Evolutionary conservation across 768 basidiomycete species (phyloP), one percentile per base, ranked within the genome.

Genomic region (Podaxis sp.): DNA sequence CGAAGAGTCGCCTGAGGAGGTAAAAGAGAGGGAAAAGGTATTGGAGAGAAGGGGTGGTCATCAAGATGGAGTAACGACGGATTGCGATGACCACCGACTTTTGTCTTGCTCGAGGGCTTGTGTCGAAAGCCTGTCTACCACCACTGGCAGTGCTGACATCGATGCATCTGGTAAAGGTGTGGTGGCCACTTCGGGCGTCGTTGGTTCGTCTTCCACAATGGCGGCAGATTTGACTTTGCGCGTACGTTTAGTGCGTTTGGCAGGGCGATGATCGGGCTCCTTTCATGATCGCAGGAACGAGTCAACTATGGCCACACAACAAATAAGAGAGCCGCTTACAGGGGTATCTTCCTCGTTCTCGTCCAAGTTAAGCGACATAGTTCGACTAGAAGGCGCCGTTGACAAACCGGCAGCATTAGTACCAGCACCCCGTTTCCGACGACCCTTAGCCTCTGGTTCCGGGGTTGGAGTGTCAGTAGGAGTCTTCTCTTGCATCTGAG

Each of bases 31-130:
- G 21, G n/a, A 52, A n/a, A 28, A 5, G 51, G 57, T 23, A 27
- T 18, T 10, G 48, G 35, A 7, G 21, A 14, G 25, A 28, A 28
- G 16, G 21, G 36, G 55, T 48, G 23, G 46, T 47, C 28, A 48
- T 60, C 50, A 60, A 44, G 59, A 60, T 53, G 59, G 52, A 13
- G 51, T 53, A 53, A 53, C 18, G 27, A 60, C 27, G 18, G 59
- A 60, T 48, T 50, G 40, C 18, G 36, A 62, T 23, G 47, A 53
- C 35, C 14, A 71, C 79, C 66, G 59, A 85, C 85, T 77, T 76
- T 85, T 86, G 66, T 92, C 90, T 37, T 85, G 82, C 7, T 83
- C 82, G 2, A 84, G 82, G 88, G 89, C 90, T 51, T 80, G 79
- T 40, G 70, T 73, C 28, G 69, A 61, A n/a, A 66, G 40, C 36